Conservation (phyloP, 1,284 basidiomycete species). For the Tetrapyrgos nigripes region DNA sequence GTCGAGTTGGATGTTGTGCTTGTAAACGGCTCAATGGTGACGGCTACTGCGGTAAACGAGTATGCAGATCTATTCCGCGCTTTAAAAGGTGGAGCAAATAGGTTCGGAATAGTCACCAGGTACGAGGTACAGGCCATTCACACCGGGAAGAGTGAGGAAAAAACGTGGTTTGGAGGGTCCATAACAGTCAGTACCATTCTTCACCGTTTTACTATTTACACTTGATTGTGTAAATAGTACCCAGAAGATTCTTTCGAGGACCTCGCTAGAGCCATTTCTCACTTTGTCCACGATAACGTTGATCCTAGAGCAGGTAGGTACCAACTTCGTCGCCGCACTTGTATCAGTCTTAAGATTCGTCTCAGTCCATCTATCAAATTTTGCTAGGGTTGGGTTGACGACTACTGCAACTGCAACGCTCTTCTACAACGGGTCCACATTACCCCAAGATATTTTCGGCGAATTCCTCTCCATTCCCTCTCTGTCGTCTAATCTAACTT, state of each 20-base stretch:
- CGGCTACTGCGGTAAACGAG: slow-evolving; percentile 41
- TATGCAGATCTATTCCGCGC: slow-evolving; percentile 46
- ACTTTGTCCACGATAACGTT: slow-evolving; percentile 39
- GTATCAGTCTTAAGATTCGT: not conserved
- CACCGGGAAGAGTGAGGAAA: slow-evolving; percentile 39
- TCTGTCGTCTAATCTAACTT: slow-evolving; percentile 26
- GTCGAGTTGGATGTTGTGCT: slow-evolving; percentile 35
- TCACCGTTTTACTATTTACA: not conserved
- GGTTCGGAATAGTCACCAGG: slow-evolving; percentile 50
- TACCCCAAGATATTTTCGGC: slow-evolving; percentile 39
- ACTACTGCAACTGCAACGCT: slow-evolving; percentile 29
- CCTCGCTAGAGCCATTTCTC: slow-evolving; percentile 39
- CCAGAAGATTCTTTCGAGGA: slow-evolving; percentile 37
- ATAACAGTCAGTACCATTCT: slow-evolving; percentile 33
- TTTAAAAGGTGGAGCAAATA: slow-evolving; percentile 46
- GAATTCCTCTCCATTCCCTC: slow-evolving; percentile 45
- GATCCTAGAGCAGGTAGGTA: slow-evolving; percentile 42
- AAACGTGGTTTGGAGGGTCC: slow-evolving; percentile 42
- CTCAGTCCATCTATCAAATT: not conserved
- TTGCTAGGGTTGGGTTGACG: not conserved
- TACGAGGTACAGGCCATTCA: slow-evolving; percentile 42
- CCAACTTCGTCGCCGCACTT: not conserved
- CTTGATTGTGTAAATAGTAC: slow-evolving; percentile 2
- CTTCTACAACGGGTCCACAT: slow-evolving; percentile 40
- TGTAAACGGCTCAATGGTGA: slow-evolving; percentile 42